These are phyloP conservation scores for Wakefieldia striispora DNA, from an alignment of 768 basidiomycete species.

Conservation along the genomic window DNA sequence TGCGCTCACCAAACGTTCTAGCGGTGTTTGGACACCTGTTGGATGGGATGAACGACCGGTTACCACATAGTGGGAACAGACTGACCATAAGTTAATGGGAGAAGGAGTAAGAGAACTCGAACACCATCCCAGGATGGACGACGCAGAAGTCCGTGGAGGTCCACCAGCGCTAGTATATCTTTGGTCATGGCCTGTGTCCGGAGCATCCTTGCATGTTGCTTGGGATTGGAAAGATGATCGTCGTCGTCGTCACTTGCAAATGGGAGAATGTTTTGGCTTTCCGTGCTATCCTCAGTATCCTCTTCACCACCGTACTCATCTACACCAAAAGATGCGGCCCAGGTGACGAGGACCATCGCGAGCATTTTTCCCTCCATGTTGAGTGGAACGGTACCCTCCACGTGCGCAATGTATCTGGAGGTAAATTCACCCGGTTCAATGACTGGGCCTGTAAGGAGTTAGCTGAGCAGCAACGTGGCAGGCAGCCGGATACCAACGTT, in stretches of 20 bases:
- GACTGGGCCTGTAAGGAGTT: slow-evolving; percentile 63
- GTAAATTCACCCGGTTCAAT: slow-evolving; percentile 80
- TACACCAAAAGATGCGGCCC: slow-evolving; percentile 88
- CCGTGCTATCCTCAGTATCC: slow-evolving; percentile 9
- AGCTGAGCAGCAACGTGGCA: slow-evolving; percentile 2
- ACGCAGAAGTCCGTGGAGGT: slow-evolving; percentile 74
- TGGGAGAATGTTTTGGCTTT: slow-evolving; percentile 2
- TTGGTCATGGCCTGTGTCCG: slow-evolving; percentile 67
- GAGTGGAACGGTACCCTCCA: slow-evolving; percentile 59
- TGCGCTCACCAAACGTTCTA: slow-evolving; percentile 23
- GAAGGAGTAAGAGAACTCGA: slow-evolving; percentile 68
- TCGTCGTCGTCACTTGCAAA: slow-evolving; percentile 18
- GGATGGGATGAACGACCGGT: slow-evolving; percentile 5
- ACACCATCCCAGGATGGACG: slow-evolving; percentile 88
- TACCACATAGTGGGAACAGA: neutral
- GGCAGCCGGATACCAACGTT: slow-evolving; percentile 53
- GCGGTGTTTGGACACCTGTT: slow-evolving; percentile 26
- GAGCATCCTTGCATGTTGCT: slow-evolving; percentile 47
- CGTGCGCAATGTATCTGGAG: slow-evolving; percentile 65
- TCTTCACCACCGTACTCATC: slow-evolving; percentile 71
- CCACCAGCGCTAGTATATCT: slow-evolving; percentile 77
- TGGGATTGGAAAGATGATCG: slow-evolving; percentile 35
- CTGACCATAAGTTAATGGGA: slow-evolving; percentile 84
- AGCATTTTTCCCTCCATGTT: slow-evolving; percentile 75
- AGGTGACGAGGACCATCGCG: slow-evolving; percentile 76